These are phyloP conservation scores for Uncinocarpus reesii DNA, from an alignment of 2,329 filamentous ascomycete species.

Conservation along the genomic window DNA sequence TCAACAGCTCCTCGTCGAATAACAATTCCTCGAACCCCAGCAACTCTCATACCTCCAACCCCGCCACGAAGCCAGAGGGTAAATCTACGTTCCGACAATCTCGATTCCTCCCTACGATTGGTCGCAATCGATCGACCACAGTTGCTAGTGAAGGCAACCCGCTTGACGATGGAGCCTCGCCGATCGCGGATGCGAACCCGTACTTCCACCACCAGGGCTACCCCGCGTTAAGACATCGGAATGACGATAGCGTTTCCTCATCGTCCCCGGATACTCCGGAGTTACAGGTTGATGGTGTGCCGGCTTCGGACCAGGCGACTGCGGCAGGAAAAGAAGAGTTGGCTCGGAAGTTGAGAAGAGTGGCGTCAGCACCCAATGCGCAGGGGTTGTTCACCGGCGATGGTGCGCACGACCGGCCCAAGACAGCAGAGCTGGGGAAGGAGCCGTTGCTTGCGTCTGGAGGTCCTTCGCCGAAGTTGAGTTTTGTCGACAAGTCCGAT, in stretches of 20 bases:
- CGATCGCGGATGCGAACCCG: slow-evolving; percentile 87
- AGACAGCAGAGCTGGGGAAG: slow-evolving; percentile 77
- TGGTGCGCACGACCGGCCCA: slow-evolving; percentile 57
- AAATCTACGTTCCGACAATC: slow-evolving; percentile 70
- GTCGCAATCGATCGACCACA: slow-evolving; percentile 78
- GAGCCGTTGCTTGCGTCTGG: slow-evolving; percentile 58
- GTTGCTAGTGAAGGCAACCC: slow-evolving; percentile 87
- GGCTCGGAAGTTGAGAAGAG: slow-evolving; percentile 80
- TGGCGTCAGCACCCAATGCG: slow-evolving; percentile 92
- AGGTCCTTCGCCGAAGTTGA: slow-evolving; percentile 43
- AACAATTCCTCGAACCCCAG: slow-evolving; percentile 23
- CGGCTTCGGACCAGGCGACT: slow-evolving; percentile 56
- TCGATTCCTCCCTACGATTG: slow-evolving; percentile 77
- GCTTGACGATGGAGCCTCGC: slow-evolving; percentile 78
- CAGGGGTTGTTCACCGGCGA: slow-evolving; percentile 71
- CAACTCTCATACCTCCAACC: slow-evolving; percentile 19
- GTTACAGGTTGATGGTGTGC: slow-evolving; percentile 60
- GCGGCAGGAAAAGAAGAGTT: slow-evolving; percentile 84
- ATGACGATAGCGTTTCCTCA: slow-evolving; percentile 82
- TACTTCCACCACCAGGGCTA: slow-evolving; percentile 97
- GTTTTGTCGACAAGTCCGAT: slow-evolving; percentile 42
- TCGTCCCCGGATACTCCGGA: slow-evolving; percentile 85
- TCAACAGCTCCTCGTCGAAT: slow-evolving; percentile 40
- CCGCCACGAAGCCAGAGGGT: slow-evolving; percentile 44
- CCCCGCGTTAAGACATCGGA: slow-evolving; percentile 85